Conservation (phyloP, 1,139 yeast species). For the Meyerozyma smithsonii region DNA sequence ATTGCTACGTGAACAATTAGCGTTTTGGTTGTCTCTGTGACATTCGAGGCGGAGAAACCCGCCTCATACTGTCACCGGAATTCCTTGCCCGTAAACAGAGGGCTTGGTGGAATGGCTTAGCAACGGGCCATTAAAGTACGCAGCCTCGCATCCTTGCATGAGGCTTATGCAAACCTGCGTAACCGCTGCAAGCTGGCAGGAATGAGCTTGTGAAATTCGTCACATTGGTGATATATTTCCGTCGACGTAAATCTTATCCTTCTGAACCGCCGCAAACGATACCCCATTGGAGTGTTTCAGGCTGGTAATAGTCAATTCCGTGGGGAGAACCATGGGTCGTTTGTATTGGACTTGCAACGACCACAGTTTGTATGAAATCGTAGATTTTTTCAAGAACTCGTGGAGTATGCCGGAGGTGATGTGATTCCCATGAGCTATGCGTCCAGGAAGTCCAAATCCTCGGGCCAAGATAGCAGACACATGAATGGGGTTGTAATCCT, state of each 20-base stretch:
- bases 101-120: too few relatives aligned
- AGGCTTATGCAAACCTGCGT: too few relatives aligned
- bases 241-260: background rate
- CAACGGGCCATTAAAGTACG: too few relatives aligned
- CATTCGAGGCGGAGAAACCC: too few relatives aligned
- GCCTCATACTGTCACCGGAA: too few relatives aligned
- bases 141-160: too few relatives aligned
- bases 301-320: background rate
- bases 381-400: background rate
- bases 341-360: background rate
- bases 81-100: too few relatives aligned
- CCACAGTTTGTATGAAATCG: background rate
- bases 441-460: background rate
- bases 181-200: too few relatives aligned
- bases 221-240: background rate
- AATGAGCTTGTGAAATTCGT: background rate
- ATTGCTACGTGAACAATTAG: too few relatives aligned
- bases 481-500: constrained; percentile 2
- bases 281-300: background rate
- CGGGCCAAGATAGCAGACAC: background rate
- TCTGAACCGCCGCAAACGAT: background rate
- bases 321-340: constrained; percentile 1
- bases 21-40: too few relatives aligned
- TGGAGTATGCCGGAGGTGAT: background rate
- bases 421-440: constrained; percentile 1